Evolutionary conservation across 208 protist species (phyloP), one percentile per base, ranked within the genome.

Genomic region (Trichomonas gallinae): DNA sequence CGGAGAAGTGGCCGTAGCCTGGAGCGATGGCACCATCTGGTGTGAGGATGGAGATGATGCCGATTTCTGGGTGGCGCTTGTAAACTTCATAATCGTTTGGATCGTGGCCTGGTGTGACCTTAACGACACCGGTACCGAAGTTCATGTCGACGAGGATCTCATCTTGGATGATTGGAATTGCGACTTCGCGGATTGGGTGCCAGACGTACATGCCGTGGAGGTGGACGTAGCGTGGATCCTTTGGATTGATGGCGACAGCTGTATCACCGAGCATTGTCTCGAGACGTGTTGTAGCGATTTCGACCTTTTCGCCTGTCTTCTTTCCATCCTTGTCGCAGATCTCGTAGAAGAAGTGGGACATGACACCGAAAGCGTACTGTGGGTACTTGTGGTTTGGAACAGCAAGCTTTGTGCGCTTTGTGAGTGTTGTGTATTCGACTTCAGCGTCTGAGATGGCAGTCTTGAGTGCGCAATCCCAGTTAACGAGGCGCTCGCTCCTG

Each of bases 21-120:
- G 98, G 98, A 96, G 97, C 98, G 96, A 99, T 98, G 38, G 97
- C 97, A 91, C 99, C 99, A 89, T 99, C 98, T 44, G 99, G 98
- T 96, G 98, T 99, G 93, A 99, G 98, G 96, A 99, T 98, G 88
- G 98, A 98, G 82, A 99, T 97, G 97, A 98, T 96, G 63, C 10
- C 96, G 34, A 99, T 98, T 48, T 98, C 98, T 72, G 58, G 58
- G 98, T 99, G 98, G 88, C 99, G 98, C 88, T 98, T 93, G 88
- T 99, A 99, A 96, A 98, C 98, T 97, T 99, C 99, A 97, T 99
- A 99, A 98, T 99, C 99, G 98, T 99, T 99, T 40, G 98, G 98
- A 98, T 99, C 99, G 97, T 99, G 99, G n/a, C 99, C 98, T 31
- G 99, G 99, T 34, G 99, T 99, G 87, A 99, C 98, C 97, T 99